Percentiles rank a stretch among this genome's conserved stretches.
These are phyloP conservation scores for Sideroxylon spinosum DNA, from an alignment of 179 eudicot genomes.

Conservation along the genomic window DNA sequence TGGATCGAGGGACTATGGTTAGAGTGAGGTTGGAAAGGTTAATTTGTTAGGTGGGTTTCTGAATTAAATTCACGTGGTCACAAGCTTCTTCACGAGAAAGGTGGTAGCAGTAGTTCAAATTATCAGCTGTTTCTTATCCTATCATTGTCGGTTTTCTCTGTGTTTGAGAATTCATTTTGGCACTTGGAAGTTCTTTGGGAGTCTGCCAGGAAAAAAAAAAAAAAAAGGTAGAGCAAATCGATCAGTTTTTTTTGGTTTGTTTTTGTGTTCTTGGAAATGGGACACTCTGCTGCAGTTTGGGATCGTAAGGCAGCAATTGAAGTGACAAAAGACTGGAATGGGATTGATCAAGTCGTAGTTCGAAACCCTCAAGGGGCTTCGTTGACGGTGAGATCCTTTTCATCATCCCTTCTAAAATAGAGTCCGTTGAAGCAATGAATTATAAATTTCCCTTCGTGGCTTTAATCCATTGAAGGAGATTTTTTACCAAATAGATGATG, in stretches of 20 bases:
- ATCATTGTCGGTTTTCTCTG: constrained; percentile 5
- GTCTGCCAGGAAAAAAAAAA: not conserved
- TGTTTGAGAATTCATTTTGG: constrained; percentile 4
- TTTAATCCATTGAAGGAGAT: not conserved
- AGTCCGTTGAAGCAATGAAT: not conserved
- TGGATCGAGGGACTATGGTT: constrained; percentile 26
- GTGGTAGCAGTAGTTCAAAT: constrained; percentile 28
- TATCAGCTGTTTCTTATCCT: constrained; percentile 19
- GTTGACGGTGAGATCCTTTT: constrained; percentile 41
- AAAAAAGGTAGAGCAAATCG: not conserved
- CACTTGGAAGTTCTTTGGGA: not conserved
- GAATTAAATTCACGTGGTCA: constrained; percentile 26
- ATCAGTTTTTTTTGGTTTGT: not conserved
- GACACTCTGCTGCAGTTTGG: constrained; percentile 69
- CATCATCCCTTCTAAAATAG: not conserved
- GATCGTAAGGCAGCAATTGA: constrained; percentile 57
- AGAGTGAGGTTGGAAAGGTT: constrained; percentile 22
- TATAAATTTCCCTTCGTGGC: not conserved
- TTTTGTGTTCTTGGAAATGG: constrained; percentile 40
- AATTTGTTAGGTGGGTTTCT: constrained; percentile 18
- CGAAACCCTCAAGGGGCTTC: constrained; percentile 75
- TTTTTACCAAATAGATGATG: not conserved
- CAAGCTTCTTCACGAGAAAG: constrained; percentile 38
- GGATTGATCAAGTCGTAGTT: constrained; percentile 62
- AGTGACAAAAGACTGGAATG: constrained; percentile 65